Evolutionary conservation across 108 stramenopile genomes (phyloP), one percentile per base, ranked within the genome.

Genomic region (Cyclotella baltica): DNA sequence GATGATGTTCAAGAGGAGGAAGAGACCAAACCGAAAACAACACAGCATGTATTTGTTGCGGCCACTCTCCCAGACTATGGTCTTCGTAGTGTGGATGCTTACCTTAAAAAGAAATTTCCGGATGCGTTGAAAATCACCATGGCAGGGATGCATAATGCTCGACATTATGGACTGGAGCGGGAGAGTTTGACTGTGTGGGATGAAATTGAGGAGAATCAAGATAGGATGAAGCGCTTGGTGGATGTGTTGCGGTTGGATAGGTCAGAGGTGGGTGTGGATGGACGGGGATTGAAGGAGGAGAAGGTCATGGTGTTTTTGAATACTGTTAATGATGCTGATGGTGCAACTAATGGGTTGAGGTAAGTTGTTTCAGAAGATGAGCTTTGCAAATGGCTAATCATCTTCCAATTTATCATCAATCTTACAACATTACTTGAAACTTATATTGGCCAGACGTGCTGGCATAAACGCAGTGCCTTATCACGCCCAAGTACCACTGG

Each of bases 31-130:
- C 58, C 64, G 29, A 77, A 77, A 62, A 75, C 64, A 46, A 93
- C 92, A 28, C 96, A 95, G 58, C 90, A 89, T 66, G 77, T 98
- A 25, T 91, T 98, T 76, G 93, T 94, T 16, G 98, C 97, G 11
- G 98, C 98, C 30, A 99, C 98, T 22, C 84, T 99, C 63, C 98
- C 98, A 9, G 93, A 97, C 46, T 87, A 88, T 37, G 98, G 98
- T 27, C 79, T 94, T 6, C 88, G 90, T 67, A 95, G 93, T 65
- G 96, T 97, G 64, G 94, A 99, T 77, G 94, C 92, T 31, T 93
- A 91, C 80, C 73, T 98, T 35, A 81, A 85, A 58, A 83, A 86
- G 30, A 87, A 88, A 47, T 99, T 99, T 77, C 97, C 96, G 10
- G 64, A 75, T 52, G 96, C 96, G 18, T 67, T 75, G 30, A 80